These are phyloP conservation scores for Vitellaria paradoxa DNA, from an alignment of 179 eudicot species.

Conservation along the genomic window DNA sequence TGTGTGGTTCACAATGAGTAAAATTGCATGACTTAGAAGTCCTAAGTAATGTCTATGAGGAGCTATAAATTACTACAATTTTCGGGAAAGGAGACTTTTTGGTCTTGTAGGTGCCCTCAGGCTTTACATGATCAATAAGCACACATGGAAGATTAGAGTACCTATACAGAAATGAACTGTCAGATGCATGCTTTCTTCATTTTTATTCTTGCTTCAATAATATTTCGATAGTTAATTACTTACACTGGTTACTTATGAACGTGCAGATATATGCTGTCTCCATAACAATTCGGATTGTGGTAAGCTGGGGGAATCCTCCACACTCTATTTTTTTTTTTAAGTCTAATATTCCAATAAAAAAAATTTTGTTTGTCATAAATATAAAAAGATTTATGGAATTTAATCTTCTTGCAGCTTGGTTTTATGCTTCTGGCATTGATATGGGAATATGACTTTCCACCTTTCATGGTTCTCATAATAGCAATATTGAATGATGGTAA, in stretches of 20 bases:
- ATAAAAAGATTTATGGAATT: not conserved
- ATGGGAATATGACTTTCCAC: constrained; percentile 85
- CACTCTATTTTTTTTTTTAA: not conserved
- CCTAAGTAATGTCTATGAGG: not conserved
- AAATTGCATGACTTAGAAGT: not conserved
- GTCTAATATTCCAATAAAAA: not conserved
- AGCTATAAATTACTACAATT: not conserved
- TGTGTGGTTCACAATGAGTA: not conserved
- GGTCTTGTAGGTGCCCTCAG: not conserved
- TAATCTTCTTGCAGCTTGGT: constrained; percentile 51
- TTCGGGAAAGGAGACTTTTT: not conserved
- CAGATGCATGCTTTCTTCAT: not conserved
- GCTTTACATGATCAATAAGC: constrained; percentile 9
- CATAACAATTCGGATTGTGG: constrained; percentile 80
- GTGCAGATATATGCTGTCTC: constrained; percentile 83
- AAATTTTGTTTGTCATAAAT: not conserved
- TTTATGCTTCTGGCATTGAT: constrained; percentile 68
- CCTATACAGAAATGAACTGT: not conserved
- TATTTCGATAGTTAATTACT: not conserved
- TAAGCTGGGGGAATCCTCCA: constrained; percentile 21
- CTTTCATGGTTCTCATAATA: constrained; percentile 82
- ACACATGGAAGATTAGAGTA: not conserved
- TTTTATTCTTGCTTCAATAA: no score
- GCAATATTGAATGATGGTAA: constrained; percentile 82
- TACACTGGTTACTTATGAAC: not conserved